These are phyloP conservation scores for Rhynchosporium agropyri DNA, from an alignment of 2,329 filamentous ascomycete genomes.

Conservation along the genomic window DNA sequence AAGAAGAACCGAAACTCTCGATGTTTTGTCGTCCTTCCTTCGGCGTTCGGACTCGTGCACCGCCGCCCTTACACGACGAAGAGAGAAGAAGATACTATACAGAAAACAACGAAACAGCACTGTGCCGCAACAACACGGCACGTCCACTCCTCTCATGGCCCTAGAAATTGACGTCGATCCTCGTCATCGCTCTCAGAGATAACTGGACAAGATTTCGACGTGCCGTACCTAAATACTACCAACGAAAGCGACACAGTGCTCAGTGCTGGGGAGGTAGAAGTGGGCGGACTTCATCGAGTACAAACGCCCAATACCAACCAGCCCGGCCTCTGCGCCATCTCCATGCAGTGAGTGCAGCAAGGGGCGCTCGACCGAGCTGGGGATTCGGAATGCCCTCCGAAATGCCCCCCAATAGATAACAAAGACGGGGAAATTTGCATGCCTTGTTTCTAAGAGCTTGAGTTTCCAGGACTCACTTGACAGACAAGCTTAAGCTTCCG, in stretches of 20 bases:
- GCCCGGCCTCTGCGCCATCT: background rate
- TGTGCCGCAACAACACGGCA: slow-evolving; percentile 16
- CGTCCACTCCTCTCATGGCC: background rate
- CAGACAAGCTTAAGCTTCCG: slow-evolving; percentile 6
- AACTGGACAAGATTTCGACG: background rate
- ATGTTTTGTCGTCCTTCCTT: background rate
- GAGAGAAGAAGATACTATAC: background rate
- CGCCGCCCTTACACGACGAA: slow-evolving; percentile 15
- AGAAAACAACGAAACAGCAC: background rate
- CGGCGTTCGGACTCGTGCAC: slow-evolving; percentile 3
- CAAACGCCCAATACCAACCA: background rate
- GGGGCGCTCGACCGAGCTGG: slow-evolving; percentile 21
- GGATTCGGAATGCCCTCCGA: slow-evolving; percentile 18
- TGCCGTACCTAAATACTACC: background rate
- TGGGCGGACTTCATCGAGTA: slow-evolving; percentile 5
- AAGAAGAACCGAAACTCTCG: slow-evolving; percentile 7
- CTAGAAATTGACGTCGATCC: background rate
- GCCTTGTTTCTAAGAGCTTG: background rate
- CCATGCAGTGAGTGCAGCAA: background rate
- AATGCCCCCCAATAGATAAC: too few relatives aligned
- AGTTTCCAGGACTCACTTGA: slow-evolving; percentile 20
- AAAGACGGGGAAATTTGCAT: too few relatives aligned
- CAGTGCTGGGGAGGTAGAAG: slow-evolving; percentile 5
- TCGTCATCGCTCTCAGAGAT: background rate
- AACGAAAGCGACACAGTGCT: background rate